A percentile compares a stretch with the other conserved stretches of the same genome.
Evolutionary conservation across 768 basidiomycete genomes (phyloP).

Genomic region (Hericium alpestre): DNA sequence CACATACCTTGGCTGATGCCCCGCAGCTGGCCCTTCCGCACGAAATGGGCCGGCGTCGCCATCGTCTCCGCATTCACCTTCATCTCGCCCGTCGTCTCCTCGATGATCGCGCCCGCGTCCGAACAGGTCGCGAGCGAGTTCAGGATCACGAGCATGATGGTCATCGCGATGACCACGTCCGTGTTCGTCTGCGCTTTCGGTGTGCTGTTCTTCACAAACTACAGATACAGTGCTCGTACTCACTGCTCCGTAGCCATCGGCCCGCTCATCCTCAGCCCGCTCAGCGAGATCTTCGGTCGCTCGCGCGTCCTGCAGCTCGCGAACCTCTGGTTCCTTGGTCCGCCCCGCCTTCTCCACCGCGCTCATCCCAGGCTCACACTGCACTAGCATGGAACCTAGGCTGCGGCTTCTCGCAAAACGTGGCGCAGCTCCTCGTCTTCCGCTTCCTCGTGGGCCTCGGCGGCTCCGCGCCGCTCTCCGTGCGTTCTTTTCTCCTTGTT

Average conservation of each 20-base stretch:
- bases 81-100: slow-evolving; percentile 55
- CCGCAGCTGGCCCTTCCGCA: slow-evolving; percentile 5
- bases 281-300: slow-evolving; percentile 36
- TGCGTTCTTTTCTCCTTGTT: neutral
- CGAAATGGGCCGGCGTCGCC: slow-evolving; percentile 29
- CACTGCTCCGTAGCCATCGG: too few species aligned
- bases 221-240: too few species aligned
- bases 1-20: neutral
- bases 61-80: slow-evolving; percentile 58
- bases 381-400: too few species aligned
- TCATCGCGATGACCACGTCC: slow-evolving; percentile 42
- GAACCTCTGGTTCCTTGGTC: too few species aligned
- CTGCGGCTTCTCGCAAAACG: slow-evolving; percentile 2
- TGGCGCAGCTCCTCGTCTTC: slow-evolving; percentile 14
- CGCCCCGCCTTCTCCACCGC: too few species aligned
- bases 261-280: too few species aligned
- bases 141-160: slow-evolving; percentile 35
- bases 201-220: too few species aligned
- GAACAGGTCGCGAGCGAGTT: slow-evolving; percentile 41
- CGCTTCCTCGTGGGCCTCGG: slow-evolving; percentile 65
- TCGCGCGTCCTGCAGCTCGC: slow-evolving; percentile 19
- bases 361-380: too few species aligned
- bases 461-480: slow-evolving; percentile 46
- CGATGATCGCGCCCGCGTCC: slow-evolving; percentile 63
- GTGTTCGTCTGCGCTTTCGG: too few species aligned